Evolutionary conservation across 1,284 basidiomycete species (phyloP).

Genomic region (Pterula multifida): DNA sequence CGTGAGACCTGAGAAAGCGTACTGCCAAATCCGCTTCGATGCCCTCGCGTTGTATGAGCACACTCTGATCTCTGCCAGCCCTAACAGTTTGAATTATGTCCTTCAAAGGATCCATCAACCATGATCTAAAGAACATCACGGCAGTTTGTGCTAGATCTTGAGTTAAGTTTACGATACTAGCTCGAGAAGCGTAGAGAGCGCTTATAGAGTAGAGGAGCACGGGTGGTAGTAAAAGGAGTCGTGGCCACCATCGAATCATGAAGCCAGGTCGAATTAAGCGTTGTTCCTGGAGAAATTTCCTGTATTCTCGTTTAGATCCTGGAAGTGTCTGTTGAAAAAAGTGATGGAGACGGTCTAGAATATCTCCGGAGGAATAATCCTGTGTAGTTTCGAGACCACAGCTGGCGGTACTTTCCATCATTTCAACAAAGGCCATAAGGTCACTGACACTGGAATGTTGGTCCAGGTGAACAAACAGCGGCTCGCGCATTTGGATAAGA

Average conservation of each 20-base stretch:
- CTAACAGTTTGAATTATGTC: conserved; percentile 79
- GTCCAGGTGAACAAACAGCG: not conserved
- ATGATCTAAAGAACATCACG: conserved; percentile 69
- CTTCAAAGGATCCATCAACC: conserved; percentile 81
- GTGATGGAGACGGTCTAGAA: not conserved
- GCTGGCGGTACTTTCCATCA: not conserved
- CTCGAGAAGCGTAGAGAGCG: conserved; percentile 38
- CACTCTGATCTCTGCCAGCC: conserved; percentile 58
- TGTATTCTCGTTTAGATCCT: conserved; percentile 19
- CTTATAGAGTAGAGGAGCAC: conserved; percentile 37
- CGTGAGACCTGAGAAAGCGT: conserved; percentile 14
- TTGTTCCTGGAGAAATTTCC: conserved; percentile 19
- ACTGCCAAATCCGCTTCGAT: conserved; percentile 73
- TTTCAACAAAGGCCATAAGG: not conserved
- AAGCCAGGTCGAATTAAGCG: conserved; percentile 46
- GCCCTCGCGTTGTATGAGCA: conserved; percentile 69
- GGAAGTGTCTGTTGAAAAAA: conserved; percentile 16
- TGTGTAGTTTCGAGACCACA: not conserved
- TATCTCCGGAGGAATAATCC: not conserved
- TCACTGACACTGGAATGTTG: not conserved
- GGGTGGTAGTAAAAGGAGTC: conserved; percentile 53
- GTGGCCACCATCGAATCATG: conserved; percentile 54
- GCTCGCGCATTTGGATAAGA: conserved; percentile 36
- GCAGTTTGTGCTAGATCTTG: conserved; percentile 60
- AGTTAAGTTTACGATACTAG: conserved; percentile 38